Evolutionary conservation across 2,329 filamentous ascomycete species (phyloP).

Genomic region (Geoglossum cookeanum): DNA sequence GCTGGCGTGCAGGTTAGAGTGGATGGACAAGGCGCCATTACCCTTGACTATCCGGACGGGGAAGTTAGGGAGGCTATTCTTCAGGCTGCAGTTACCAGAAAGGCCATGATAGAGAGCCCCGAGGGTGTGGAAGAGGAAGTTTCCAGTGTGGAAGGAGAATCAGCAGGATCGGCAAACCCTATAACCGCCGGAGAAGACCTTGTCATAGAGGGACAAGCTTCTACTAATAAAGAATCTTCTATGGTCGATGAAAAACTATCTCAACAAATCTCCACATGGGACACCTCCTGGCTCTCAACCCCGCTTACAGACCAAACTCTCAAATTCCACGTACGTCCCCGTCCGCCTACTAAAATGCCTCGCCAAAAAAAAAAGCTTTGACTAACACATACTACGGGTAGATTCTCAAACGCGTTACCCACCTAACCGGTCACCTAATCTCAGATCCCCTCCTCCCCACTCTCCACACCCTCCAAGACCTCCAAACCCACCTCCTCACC

Average conservation of each 20-base stretch:
- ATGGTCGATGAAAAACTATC: neutral
- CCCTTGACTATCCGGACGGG: conserved; percentile 18
- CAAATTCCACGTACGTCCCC: conserved; percentile 52
- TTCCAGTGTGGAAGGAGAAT: neutral
- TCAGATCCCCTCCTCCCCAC: conserved; percentile 47
- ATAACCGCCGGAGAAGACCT: conserved; percentile 3
- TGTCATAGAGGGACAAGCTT: neutral
- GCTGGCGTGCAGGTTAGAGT: neutral
- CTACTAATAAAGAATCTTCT: neutral
- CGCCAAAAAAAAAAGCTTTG: neutral
- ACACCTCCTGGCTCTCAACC: conserved; percentile 37
- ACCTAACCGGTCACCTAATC: conserved; percentile 60
- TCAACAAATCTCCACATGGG: conserved; percentile 11
- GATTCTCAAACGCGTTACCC: conserved; percentile 64
- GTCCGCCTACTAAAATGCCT: neutral
- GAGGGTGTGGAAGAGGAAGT: neutral
- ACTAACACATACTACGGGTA: conserved; percentile 20
- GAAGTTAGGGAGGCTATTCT: conserved; percentile 16
- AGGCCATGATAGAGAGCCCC: conserved; percentile 12
- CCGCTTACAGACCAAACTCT: conserved; percentile 36
- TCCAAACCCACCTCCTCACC: conserved; percentile 35
- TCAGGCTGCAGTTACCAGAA: conserved; percentile 14
- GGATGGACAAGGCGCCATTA: conserved; percentile 3
- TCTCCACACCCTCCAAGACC: conserved; percentile 32
- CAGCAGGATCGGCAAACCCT: neutral